phyloP scores from a whole-genome alignment of 768 basidiomycete genomes.

The Tylopilus rubrobrunneus region DNA sequence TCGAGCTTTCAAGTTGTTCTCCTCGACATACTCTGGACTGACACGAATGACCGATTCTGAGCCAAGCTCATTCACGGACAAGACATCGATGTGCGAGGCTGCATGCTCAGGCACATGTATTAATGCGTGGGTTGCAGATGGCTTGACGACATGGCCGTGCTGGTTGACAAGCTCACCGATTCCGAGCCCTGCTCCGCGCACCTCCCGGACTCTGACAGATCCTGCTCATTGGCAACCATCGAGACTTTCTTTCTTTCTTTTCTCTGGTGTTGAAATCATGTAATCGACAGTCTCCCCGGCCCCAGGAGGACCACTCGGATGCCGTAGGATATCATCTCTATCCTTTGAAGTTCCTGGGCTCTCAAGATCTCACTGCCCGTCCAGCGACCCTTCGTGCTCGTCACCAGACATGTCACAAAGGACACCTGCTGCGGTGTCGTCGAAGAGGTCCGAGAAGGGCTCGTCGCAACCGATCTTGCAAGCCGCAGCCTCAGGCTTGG shows the following conservation, averaged over 20 bases:
- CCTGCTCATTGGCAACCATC: neutral
- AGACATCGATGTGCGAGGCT: slow-evolving; percentile 47
- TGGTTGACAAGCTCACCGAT: neutral
- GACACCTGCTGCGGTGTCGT: slow-evolving; percentile 48
- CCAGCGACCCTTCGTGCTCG: neutral
- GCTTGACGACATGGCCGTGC: neutral
- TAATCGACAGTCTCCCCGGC: slow-evolving; percentile 19
- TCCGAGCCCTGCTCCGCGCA: neutral
- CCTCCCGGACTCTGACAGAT: neutral
- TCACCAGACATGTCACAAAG: slow-evolving; percentile 14
- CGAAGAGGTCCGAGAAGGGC: slow-evolving; percentile 45
- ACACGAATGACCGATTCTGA: slow-evolving; percentile 24
- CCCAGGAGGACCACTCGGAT: slow-evolving; percentile 5
- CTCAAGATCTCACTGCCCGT: neutral
- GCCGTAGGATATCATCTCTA: slow-evolving; percentile 8
- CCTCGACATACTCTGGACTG: slow-evolving; percentile 14
- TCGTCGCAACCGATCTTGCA: slow-evolving; percentile 36
- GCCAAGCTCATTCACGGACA: slow-evolving; percentile 41
- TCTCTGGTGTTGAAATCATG: slow-evolving; percentile 12
- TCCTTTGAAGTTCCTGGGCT: neutral
- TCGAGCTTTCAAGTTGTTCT: too few species aligned
- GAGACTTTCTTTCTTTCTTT: neutral
- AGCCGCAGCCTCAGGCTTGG: slow-evolving; percentile 75
- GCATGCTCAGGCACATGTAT: slow-evolving; percentile 23
- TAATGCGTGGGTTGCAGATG: slow-evolving; percentile 20